Conservation (phyloP, 2,329 filamentous ascomycete species). For the Trematosphaeria pertusa region DNA sequence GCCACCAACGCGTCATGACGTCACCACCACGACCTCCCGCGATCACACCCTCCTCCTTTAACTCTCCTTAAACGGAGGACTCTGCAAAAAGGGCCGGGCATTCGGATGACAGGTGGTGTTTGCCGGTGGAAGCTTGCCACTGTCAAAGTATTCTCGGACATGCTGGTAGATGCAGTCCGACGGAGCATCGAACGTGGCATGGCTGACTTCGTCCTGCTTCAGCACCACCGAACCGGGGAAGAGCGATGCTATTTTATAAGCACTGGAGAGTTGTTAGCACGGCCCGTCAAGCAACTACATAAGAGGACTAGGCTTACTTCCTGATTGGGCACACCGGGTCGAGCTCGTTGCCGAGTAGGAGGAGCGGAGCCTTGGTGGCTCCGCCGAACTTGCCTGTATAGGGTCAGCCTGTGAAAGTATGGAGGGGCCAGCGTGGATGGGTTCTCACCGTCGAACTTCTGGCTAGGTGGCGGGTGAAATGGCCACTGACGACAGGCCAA, state of each 20-base stretch:
- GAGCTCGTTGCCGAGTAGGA: not conserved
- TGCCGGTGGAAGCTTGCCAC: no score
- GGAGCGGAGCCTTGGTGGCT: not conserved
- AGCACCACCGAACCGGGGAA: not conserved
- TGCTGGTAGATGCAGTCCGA: no score
- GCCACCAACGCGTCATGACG: no score
- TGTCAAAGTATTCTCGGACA: no score
- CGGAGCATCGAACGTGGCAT: not conserved
- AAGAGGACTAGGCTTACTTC: not conserved
- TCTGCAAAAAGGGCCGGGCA: no score
- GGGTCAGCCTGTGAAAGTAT: no score
- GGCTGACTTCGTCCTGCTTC: not conserved
- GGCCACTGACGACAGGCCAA: not conserved
- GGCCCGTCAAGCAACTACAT: not conserved
- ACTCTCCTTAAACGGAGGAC: no score
- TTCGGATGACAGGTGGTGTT: no score
- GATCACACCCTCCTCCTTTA: no score
- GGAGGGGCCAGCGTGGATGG: no score
- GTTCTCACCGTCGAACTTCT: constrained; percentile 3
- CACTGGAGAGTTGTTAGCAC: not conserved
- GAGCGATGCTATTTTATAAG: constrained; percentile 1
- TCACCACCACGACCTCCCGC: no score
- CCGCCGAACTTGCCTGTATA: no score
- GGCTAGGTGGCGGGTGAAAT: not conserved
- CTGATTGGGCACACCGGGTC: not conserved